phyloP scores from a whole-genome alignment of 192 early-diverging fungal genomes.

The Rhizoclosmatium globosum region DNA sequence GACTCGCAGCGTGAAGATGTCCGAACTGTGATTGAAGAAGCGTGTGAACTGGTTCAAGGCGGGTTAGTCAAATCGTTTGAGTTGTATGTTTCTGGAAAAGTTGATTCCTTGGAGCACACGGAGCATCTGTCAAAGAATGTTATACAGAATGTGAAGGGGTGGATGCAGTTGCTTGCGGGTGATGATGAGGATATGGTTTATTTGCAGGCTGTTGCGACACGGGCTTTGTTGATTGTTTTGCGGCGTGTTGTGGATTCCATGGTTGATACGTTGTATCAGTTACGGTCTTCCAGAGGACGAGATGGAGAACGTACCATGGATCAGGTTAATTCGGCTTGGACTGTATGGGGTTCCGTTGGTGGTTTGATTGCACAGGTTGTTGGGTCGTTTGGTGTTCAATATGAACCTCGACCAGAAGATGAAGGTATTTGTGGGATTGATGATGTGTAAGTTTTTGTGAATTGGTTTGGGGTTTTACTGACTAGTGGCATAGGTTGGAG shows the following conservation, averaged over 20 bases:
- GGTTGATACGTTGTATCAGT: constrained; percentile 3
- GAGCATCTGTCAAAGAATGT: constrained; percentile 39
- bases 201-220: constrained; percentile 30
- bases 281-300: neutral
- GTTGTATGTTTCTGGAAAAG: constrained; percentile 30
- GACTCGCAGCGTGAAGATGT: neutral
- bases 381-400: constrained; percentile 24
- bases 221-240: neutral
- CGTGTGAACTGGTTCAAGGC: neutral
- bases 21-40: constrained; percentile 30
- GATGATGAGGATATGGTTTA: constrained; percentile 30
- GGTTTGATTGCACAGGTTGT: constrained; percentile 44
- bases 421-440: constrained; percentile 41
- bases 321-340: constrained; percentile 48
- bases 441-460: constrained; percentile 40
- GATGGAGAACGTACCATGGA: constrained; percentile 5
- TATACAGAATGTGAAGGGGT: constrained; percentile 37
- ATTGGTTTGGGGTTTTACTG: neutral
- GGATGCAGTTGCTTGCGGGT: constrained; percentile 13
- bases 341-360: constrained; percentile 47
- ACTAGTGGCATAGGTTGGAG: constrained; percentile 36
- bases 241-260: constrained; percentile 5
- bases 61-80: constrained; percentile 37
- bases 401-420: constrained; percentile 34
- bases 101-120: constrained; percentile 32